Evolutionary conservation across 306 rosid genomes (phyloP), one percentile per base, ranked within the genome.

Genomic region (Gastrolobium villosum): DNA sequence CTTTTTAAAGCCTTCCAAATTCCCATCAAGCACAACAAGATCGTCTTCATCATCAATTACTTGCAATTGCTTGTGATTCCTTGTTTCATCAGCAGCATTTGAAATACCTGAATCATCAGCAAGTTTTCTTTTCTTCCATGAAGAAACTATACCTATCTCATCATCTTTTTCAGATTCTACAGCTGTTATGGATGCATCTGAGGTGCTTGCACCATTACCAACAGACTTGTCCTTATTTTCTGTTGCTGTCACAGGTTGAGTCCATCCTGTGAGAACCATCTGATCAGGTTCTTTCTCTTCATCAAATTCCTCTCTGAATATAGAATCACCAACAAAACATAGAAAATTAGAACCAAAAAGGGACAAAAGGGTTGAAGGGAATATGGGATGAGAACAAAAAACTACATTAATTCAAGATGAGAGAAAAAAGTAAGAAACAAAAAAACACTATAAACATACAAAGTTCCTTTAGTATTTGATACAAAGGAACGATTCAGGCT

Each of bases 221-320:
- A 61, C 64, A 45, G 96, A 50, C 74, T 89, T 86, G 73, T 76
- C 90, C 41, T 86, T 84, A 60, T 74, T 85, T 11, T 85, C 97
- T 65, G 67, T 75, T 73, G 79, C 77, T 6, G 89, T 54, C 57
- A 85, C 82, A 41, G 94, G 84, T 86, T 82, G 91, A 63, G 85
- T 88, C 98, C 97, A 96, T 80, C 99, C 99, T 40, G 88, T 77
- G 64, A 96, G 96, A 79, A 96, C 87, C 97, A 96, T 87, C 53
- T 91, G 97, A 77, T 96, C 98, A 30, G 99, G 97, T 84, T 96
- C 99, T 84, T 96, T 93, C 88, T 96, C 99, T 83, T 93, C 98
- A 37, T 96, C 98, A 68, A 96, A 96, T 72, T 91, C 99, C 81
- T 93, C 98, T 75, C 99, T 96, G 76, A 61, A 76, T 40, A 49